These are phyloP conservation scores for Areca catechu DNA, from an alignment of 176 grass and related monocot genomes.

Conservation along the genomic window DNA sequence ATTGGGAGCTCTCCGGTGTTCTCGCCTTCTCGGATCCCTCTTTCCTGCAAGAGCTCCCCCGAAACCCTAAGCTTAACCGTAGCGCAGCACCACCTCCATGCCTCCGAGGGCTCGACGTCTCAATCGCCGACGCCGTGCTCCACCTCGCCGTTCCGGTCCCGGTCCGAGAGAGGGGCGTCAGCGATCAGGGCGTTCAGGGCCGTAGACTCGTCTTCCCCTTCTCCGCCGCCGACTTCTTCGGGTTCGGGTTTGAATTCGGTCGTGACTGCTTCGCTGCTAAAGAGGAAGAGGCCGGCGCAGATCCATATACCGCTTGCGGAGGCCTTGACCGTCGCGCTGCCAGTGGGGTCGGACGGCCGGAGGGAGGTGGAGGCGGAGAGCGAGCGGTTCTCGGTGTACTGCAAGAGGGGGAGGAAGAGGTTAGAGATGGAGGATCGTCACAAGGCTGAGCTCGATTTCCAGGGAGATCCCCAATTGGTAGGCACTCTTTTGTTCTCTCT, in stretches of 20 bases:
- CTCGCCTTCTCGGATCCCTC: conserved; percentile 63
- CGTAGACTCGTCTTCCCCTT: conserved; percentile 1
- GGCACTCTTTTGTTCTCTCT: background rate
- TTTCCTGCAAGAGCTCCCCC: conserved; percentile 76
- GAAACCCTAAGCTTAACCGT: conserved; percentile 42
- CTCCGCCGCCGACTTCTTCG: conserved; percentile 4
- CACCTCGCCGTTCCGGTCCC: conserved; percentile 27
- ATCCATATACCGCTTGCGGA: conserved; percentile 48
- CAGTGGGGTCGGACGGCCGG: conserved; percentile 38
- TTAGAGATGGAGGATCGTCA: conserved; percentile 90
- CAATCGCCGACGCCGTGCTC: conserved; percentile 6
- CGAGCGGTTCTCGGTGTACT: conserved; percentile 63
- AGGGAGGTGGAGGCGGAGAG: conserved; percentile 70
- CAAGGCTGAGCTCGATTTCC: conserved; percentile 48
- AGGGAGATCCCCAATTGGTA: conserved; percentile 69
- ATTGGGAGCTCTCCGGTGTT: conserved; percentile 83
- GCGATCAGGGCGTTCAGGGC: background rate
- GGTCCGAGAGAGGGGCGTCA: conserved; percentile 20
- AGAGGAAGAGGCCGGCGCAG: conserved; percentile 70
- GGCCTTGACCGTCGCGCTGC: conserved; percentile 15
- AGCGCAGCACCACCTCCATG: conserved; percentile 14
- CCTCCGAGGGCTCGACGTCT: conserved; percentile 28
- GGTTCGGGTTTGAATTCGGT: background rate
- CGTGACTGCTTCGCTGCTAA: conserved; percentile 31
- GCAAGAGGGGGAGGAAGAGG: conserved; percentile 74